A percentile compares a stretch with the other conserved stretches of the same genome.
Conservation (phyloP, 2,329 filamentous ascomycete species). For the Pseudogymnoascus sp. region DNA sequence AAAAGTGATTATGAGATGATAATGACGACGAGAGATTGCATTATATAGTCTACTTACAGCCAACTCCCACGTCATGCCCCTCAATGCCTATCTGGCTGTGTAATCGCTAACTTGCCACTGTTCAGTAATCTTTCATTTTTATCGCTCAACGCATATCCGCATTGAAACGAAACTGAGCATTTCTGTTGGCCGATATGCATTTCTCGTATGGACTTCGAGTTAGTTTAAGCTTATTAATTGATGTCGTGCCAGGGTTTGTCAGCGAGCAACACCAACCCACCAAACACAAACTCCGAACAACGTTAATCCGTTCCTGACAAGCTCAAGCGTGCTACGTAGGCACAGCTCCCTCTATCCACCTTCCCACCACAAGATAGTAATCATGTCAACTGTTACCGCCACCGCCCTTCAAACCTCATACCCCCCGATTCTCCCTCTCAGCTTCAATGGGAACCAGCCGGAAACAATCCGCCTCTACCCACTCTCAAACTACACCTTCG, state of each 20-base stretch:
- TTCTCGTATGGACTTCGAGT: not conserved
- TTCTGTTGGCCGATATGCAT: not conserved
- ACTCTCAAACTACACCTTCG: conserved; percentile 97
- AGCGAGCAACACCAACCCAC: not conserved
- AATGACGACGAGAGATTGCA: not conserved
- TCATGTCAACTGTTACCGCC: conserved; percentile 79
- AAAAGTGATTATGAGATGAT: not conserved
- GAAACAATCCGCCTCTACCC: conserved; percentile 86
- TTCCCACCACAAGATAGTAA: conserved; percentile 16
- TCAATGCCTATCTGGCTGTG: not conserved
- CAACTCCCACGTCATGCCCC: not conserved
- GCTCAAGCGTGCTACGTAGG: not conserved
- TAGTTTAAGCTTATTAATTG: not conserved
- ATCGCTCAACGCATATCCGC: not conserved
- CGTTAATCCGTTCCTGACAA: conserved; percentile 7
- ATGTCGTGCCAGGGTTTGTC: not conserved
- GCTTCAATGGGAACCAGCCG: conserved; percentile 86
- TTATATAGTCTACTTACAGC: not conserved
- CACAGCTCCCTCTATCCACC: conserved; percentile 5
- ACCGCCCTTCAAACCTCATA: conserved; percentile 69
- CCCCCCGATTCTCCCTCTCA: conserved; percentile 69
- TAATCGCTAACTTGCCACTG: not conserved
- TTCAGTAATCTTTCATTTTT: not conserved
- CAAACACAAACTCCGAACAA: not conserved
- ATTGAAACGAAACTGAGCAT: not conserved